Percentiles rank a stretch among this genome's conserved stretches.
Conservation (phyloP, 2,329 filamentous ascomycete species). For the Ophiostoma sp. region DNA sequence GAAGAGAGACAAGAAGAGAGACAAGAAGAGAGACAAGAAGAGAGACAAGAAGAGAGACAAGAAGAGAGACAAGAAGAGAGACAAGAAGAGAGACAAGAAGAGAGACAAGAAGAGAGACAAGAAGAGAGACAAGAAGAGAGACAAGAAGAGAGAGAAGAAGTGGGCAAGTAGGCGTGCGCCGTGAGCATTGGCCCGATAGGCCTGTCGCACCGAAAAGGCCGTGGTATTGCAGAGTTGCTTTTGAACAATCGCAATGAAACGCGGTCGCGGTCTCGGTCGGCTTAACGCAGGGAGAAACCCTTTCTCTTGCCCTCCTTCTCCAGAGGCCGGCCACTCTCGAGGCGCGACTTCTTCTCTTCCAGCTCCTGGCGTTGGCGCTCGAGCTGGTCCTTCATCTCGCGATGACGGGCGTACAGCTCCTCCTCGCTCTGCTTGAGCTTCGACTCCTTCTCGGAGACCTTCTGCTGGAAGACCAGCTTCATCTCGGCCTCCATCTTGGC, state of each 20-base stretch:
- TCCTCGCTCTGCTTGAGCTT: slow-evolving; percentile 99
- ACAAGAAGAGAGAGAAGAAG: too few species aligned
- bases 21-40: neutral
- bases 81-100: too few species aligned
- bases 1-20: neutral
- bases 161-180: neutral
- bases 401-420: slow-evolving; percentile 94
- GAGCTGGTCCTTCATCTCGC: slow-evolving; percentile 99
- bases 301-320: slow-evolving; percentile 99
- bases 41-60: too few species aligned
- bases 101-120: slow-evolving; percentile 34
- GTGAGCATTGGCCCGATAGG: neutral
- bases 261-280: neutral
- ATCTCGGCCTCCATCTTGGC: slow-evolving; percentile 99
- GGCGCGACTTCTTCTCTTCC: slow-evolving; percentile 95
- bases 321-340: slow-evolving; percentile 93
- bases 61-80: too few species aligned
- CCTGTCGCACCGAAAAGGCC: neutral
- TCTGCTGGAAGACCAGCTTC: slow-evolving; percentile 99
- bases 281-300: slow-evolving; percentile 97
- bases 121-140: slow-evolving; percentile 28
- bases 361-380: slow-evolving; percentile 92
- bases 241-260: slow-evolving; percentile 22
- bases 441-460: slow-evolving; percentile 99
- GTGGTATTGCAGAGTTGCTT: slow-evolving; percentile 22